Base-by-base conservation (phyloP, 2,329 filamentous ascomycete species). In the Talaromyces sp. region DNA sequence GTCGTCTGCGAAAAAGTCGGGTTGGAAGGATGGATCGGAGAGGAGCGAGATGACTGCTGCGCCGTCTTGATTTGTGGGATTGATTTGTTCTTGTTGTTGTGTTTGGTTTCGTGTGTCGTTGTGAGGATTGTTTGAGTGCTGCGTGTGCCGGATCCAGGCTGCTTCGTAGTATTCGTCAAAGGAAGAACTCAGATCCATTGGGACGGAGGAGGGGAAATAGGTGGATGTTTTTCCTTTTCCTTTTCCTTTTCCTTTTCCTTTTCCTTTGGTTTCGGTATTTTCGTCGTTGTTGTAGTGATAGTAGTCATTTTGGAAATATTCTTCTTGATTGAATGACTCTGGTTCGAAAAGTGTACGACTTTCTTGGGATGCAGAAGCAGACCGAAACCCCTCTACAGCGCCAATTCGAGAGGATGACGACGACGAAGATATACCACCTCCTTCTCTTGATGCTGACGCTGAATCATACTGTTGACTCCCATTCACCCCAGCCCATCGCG, bases 21-120 rank as follows among this genome's bases (percentile, higher is more conserved):
- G 70, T 62, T 72, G 68, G 56, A 76, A 76, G 29, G 66, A 67
- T 19, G 65, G 38, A 41, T 71, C 65, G 1, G 69, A 62, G 10
- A 81, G 71, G 27, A 81, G 67, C n/a, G 67, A 66, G 10, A 77
- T 57, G 5, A 81, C 77, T 3, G 70, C 78, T 38, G 69, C 64
- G 27, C 79, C 79, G 64, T 81, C 79, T 31, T 56, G 2, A 21
- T 56, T 24, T 8, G 41, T 38, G 1, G 10, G 19, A 6, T 55
- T 12, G 32, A 4, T 6, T 32, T 8, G 52, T 58, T 24, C 35
- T 60, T 58, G 68, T 61, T 52, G 35, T 21, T n/a, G 59, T 14
- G 38, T 43, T 11, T n/a, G 56, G 43, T 27, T 26, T 27, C 14
- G 32, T 8, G 32, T 35, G 38, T 35, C 17, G 26, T 43, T 21